Evolutionary conservation across 495 filamentous ascomycete species (phyloP).

Genomic region (Aspergillus baeticus): DNA sequence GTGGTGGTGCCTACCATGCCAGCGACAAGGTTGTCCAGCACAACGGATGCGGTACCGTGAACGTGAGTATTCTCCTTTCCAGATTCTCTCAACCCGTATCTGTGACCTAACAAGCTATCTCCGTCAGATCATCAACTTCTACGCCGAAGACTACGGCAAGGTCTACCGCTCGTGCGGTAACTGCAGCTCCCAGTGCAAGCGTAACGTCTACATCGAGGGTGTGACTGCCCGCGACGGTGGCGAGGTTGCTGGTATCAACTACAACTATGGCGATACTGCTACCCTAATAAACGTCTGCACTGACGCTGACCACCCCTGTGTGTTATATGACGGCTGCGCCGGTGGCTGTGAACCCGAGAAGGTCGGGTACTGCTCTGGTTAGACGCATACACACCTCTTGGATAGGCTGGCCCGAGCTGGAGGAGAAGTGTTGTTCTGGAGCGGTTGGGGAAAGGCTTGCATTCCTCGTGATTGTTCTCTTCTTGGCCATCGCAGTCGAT

Average conservation of each 20-base stretch:
- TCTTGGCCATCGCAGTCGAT: too few relatives aligned
- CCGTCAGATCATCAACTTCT: slow-evolving; percentile 42
- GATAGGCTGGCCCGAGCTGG: too few relatives aligned
- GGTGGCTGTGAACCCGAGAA: slow-evolving; percentile 20
- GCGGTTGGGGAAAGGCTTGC: too few relatives aligned
- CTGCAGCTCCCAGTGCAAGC: slow-evolving; percentile 25
- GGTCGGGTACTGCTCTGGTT: slow-evolving; percentile 21
- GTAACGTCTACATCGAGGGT: slow-evolving; percentile 22
- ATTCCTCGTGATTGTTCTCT: too few relatives aligned
- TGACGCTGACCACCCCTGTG: slow-evolving; percentile 13
- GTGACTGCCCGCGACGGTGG: slow-evolving; percentile 18
- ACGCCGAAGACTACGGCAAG: slow-evolving; percentile 29
- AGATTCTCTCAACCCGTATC: not conserved
- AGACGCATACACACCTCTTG: too few relatives aligned
- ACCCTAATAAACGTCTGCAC: slow-evolving; percentile 25
- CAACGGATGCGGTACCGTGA: slow-evolving; percentile 58
- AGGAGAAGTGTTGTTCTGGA: too few relatives aligned
- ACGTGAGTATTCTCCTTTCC: slow-evolving; percentile 36
- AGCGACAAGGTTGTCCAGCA: slow-evolving; percentile 63
- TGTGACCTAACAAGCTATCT: not conserved
- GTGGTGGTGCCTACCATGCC: slow-evolving; percentile 56
- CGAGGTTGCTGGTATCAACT: slow-evolving; percentile 24
- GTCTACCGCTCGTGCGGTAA: slow-evolving; percentile 28
- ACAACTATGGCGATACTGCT: slow-evolving; percentile 32
- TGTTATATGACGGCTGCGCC: slow-evolving; percentile 16